Evolutionary conservation across 2,329 filamentous ascomycete genomes (phyloP).

Genomic region (Stylonectria norvegica): DNA sequence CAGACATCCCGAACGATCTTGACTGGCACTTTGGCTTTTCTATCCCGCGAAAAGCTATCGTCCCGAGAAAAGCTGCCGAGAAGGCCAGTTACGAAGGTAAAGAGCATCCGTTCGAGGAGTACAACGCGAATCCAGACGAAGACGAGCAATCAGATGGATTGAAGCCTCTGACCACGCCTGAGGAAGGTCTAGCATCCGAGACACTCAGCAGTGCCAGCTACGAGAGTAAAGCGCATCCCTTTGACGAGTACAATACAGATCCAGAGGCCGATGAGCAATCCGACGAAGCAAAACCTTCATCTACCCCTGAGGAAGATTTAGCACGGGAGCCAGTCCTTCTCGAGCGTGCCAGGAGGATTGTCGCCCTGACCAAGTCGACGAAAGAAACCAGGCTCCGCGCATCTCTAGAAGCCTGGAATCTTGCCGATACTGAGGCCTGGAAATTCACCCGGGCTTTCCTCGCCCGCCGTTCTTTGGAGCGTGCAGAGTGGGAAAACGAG

Average conservation of each 20-base stretch:
- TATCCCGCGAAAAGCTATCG: conserved; percentile 58
- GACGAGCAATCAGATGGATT: conserved; percentile 2
- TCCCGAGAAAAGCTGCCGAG: conserved; percentile 54
- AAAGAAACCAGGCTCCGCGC: conserved; percentile 46
- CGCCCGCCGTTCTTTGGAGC: conserved; percentile 60
- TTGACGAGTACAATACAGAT: conserved; percentile 9
- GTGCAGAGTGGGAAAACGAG: conserved; percentile 66
- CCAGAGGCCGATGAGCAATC: conserved; percentile 2
- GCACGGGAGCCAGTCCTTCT: conserved; percentile 55
- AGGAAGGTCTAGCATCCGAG: too few relatives aligned
- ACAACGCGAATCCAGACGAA: conserved; percentile 21
- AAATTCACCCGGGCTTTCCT: conserved; percentile 67
- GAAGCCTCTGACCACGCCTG: too few relatives aligned
- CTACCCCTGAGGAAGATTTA: conserved; percentile 48
- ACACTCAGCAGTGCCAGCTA: too few relatives aligned
- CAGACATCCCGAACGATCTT: conserved; percentile 62
- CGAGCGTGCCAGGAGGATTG: conserved; percentile 43
- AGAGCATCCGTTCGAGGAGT: conserved; percentile 13
- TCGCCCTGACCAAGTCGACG: conserved; percentile 45
- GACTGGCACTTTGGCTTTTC: conserved; percentile 89
- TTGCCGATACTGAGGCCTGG: conserved; percentile 76
- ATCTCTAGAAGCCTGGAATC: conserved; percentile 62
- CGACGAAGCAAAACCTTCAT: conserved; percentile 22
- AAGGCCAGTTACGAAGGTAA: conserved; percentile 25
- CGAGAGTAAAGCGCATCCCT: too few relatives aligned